Base-by-base conservation (phyloP, 2,329 filamentous ascomycete genomes). In the Chaetomiaceae sp. region DNA sequence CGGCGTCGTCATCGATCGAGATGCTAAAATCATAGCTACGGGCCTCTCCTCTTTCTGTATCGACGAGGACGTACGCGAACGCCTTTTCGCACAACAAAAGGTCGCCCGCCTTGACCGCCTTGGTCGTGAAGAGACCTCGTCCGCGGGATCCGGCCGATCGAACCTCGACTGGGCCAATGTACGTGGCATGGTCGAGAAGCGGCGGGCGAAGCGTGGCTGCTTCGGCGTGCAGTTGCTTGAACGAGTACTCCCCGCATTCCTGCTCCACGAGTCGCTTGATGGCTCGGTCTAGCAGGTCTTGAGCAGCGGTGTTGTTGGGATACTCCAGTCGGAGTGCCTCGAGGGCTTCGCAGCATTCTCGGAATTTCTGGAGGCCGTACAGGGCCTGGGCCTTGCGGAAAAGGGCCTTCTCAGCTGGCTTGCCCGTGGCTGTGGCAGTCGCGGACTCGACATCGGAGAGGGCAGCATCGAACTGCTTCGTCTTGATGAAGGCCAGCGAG, bases 71-170 rank as follows among this genome's bases (percentile, higher is more conserved):
- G 60, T 79, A 71, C 0, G 64, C 64, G 59, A 82, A 80, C 0
- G 79, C 78, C 56, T 82, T 83, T 55, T 83, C 80, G 43, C 77
- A 82, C 1, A 83, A 59, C 0, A 83, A 63, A 2, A 82, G 66
- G 3, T 81, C 75, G 0, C 79, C 79, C 0, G 74, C 71, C 34
- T 69, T 67, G 2, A 83, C 75, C 0, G 67, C 59, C 19, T 67
- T 64, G 0, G 72, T 78, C 0, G 75, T 76, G 59, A 82, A 83
- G 0, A 82, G 64, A 0, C 80, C 80, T 2, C 71, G 69, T 2
- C 78, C 79, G 17, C 71, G 68, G n/a, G 45, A 36, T 20, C 29
- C 49, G 3, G 53, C 46, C 12, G 37, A 12, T 22, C 39, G 45
- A 22, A 56, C 29, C 1, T 14, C 19, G 5, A 58, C 8, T 65